Conservation (phyloP, 2,329 filamentous ascomycete species). For the Calycina herbarum region DNA sequence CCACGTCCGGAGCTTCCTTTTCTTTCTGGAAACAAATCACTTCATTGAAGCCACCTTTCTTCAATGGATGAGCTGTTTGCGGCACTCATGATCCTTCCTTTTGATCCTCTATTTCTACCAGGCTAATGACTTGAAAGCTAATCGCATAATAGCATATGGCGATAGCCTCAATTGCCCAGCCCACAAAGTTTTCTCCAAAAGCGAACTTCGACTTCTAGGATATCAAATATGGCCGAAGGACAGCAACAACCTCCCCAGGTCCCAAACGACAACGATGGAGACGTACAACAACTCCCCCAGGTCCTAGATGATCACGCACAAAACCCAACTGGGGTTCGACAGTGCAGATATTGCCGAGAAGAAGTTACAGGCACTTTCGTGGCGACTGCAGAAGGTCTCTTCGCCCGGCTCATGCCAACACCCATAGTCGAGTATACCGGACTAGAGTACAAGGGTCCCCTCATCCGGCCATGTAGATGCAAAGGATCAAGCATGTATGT, state of each 20-base stretch:
- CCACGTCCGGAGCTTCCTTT: conserved; percentile 19
- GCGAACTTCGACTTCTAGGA: background rate
- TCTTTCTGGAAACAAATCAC: conserved; percentile 14
- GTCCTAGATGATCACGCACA: background rate
- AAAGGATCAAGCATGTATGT: conserved; percentile 92
- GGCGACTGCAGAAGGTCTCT: conserved; percentile 51
- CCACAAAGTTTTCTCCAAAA: background rate
- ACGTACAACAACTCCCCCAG: conserved; percentile 25
- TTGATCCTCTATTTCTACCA: conserved; percentile 14
- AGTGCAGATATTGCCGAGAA: conserved; percentile 89
- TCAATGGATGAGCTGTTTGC: background rate
- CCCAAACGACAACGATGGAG: conserved; percentile 17
- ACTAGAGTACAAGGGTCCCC: conserved; percentile 70
- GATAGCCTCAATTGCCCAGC: background rate
- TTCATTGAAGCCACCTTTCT: background rate
- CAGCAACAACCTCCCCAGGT: conserved; percentile 23
- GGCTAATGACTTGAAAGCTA: conserved; percentile 1
- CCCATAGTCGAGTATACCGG: conserved; percentile 67
- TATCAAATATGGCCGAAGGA: conserved; percentile 14
- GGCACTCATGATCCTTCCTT: conserved; percentile 10
- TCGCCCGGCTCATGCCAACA: conserved; percentile 50
- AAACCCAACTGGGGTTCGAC: conserved; percentile 55
- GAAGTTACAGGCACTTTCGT: conserved; percentile 60
- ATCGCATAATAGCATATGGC: background rate
- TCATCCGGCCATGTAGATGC: conserved; percentile 90